These are phyloP conservation scores for Carpinus viminea DNA, from an alignment of 306 rosid species.

Conservation along the genomic window DNA sequence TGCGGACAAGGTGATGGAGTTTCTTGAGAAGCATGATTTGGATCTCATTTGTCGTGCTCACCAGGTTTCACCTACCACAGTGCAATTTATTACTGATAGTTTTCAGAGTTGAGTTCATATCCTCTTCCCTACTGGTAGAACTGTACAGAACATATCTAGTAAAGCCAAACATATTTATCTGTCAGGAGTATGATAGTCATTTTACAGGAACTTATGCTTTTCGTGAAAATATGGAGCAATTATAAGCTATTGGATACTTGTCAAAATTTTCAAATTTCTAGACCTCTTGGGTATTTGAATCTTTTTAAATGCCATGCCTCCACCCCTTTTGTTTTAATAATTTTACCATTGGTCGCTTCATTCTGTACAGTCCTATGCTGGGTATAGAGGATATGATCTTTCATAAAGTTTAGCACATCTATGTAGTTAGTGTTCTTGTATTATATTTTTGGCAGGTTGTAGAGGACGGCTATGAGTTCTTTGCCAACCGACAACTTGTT, in stretches of 20 bases:
- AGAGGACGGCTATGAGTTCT: constrained; percentile 92
- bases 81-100: constrained; percentile 17
- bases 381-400: constrained; percentile 18
- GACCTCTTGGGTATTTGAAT: constrained; percentile 8
- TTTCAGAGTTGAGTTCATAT: constrained; percentile 26
- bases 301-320: constrained; percentile 10
- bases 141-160: constrained; percentile 22
- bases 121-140: constrained; percentile 19
- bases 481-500: constrained; percentile 83
- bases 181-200: background rate
- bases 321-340: constrained; percentile 4
- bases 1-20: constrained; percentile 73
- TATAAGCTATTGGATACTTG: background rate
- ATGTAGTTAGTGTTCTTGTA: constrained; percentile 16
- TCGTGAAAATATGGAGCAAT: constrained; percentile 1
- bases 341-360: constrained; percentile 16
- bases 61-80: constrained; percentile 58
- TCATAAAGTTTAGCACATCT: constrained; percentile 7
- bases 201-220: constrained; percentile 9
- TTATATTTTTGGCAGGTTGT: constrained; percentile 65
- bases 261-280: background rate
- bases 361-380: constrained; percentile 11
- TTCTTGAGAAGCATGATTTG: constrained; percentile 89
- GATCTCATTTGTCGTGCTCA: constrained; percentile 98
- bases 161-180: constrained; percentile 15